A percentile compares a stretch with the other conserved stretches of the same genome.
Evolutionary conservation across 1,284 basidiomycete species (phyloP).

Genomic region (Exobasidium cylindrosporum): DNA sequence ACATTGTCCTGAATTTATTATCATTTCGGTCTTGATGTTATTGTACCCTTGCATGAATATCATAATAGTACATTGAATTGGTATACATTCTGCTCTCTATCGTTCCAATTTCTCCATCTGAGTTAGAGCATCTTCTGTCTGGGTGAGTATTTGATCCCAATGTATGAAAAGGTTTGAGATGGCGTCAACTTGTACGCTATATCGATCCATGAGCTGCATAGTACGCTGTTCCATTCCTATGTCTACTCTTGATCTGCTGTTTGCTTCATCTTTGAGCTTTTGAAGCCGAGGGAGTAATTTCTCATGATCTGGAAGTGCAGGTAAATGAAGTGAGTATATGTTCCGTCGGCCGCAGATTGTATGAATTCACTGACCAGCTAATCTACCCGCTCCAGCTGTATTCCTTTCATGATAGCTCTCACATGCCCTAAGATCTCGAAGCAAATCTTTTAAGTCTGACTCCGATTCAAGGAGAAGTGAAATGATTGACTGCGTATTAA

Average conservation of each 20-base stretch:
- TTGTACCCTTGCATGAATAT: background rate
- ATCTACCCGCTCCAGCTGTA: slow-evolving; percentile 7
- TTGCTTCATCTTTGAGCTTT: background rate
- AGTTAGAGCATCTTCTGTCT: background rate
- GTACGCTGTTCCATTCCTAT: background rate
- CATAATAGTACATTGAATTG: background rate
- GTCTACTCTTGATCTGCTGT: background rate
- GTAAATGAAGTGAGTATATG: too few species aligned
- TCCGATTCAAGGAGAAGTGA: slow-evolving; percentile 18
- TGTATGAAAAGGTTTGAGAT: slow-evolving; percentile 11
- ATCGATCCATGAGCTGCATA: background rate
- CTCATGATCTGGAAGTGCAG: slow-evolving; percentile 5
- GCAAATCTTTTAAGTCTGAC: slow-evolving; percentile 11
- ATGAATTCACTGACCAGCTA: slow-evolving; percentile 13
- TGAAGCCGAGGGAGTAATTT: background rate
- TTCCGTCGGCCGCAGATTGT: background rate
- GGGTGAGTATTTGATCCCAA: slow-evolving; percentile 6
- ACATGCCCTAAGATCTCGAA: slow-evolving; percentile 15
- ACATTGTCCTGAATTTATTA: background rate
- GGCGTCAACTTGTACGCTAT: slow-evolving; percentile 4
- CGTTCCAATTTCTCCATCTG: background rate
- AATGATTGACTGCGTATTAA: slow-evolving; percentile 14
- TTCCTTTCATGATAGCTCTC: slow-evolving; percentile 12
- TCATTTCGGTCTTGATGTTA: background rate
- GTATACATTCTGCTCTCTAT: background rate